These are phyloP conservation scores for Pythium sukuiense DNA, from an alignment of 352 stramenopile species.

Conservation along the genomic window DNA sequence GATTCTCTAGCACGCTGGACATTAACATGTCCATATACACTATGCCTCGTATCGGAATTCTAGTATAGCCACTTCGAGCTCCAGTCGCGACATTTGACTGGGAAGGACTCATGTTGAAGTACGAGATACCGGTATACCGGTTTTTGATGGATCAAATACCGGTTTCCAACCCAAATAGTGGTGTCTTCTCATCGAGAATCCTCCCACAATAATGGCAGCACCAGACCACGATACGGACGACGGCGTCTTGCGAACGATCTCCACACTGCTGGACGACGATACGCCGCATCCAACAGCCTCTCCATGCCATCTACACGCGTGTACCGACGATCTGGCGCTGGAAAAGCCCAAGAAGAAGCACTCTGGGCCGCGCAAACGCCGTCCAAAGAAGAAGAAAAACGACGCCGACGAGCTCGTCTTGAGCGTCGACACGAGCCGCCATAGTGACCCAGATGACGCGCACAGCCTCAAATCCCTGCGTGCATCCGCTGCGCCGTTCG, in stretches of 20 bases:
- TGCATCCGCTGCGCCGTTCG: constrained; percentile 38
- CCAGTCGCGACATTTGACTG: too few species aligned
- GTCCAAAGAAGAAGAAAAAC: constrained; percentile 57
- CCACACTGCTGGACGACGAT: not conserved
- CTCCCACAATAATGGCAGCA: not conserved
- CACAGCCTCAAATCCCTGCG: constrained; percentile 28
- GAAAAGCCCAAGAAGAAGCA: constrained; percentile 41
- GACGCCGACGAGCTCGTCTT: not conserved
- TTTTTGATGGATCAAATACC: not conserved
- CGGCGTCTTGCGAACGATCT: not conserved
- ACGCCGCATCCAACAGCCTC: not conserved
- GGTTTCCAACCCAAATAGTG: not conserved
- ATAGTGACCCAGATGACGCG: not conserved
- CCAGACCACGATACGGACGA: not conserved
- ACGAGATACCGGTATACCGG: not conserved
- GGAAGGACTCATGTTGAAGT: not conserved
- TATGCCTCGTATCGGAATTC: too few species aligned
- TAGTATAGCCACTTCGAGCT: too few species aligned
- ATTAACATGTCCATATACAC: too few species aligned
- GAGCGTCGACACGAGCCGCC: constrained; percentile 5
- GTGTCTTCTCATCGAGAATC: too few species aligned
- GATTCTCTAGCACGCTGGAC: too few species aligned
- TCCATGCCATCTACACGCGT: not conserved
- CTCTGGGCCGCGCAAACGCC: constrained; percentile 58
- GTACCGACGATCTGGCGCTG: not conserved